Base-by-base conservation (phyloP, 768 basidiomycete genomes). In the Russula abietina region DNA sequence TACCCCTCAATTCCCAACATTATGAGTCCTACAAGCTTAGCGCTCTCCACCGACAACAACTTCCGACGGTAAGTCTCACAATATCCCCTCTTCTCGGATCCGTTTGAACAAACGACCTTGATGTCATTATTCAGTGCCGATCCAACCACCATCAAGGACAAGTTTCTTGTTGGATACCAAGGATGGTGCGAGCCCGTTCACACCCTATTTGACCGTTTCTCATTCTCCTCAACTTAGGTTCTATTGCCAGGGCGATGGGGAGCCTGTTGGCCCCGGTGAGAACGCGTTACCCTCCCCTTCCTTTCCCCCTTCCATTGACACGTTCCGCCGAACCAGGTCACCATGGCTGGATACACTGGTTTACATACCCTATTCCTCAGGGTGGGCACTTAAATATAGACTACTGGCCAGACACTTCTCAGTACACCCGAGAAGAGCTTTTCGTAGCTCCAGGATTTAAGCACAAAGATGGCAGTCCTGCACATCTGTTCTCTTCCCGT, bases 291-390 rank as follows among this genome's bases (percentile, higher is more conserved):
- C 41, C 16, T 45, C 32, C n/a, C 32, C 11, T 53, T 16, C 4
- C 24, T 49, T 4, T 24, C 19, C 22, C 33, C 3, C 36, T 43
- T 45, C 24, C 17, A 30, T 28, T 26, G 24, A 60, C 39, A 24
- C 24, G 6, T 16, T 26, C 22, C 52, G 50, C 57, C 19, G 57
- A 53, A 39, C 9, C 49, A 80, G 84, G 83, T 2, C 91, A 91
- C 69, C 88, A 91, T 67, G 91, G 91, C 32, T 93, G 91, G 91
- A 76, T 91, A 22, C 91, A 93, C 69, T 93, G 91, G 91, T 84
- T 89, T 71, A 78, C 83, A 65, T 68, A 76, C n/a, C 88, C 88
- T 1, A 76, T 91, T 12, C 79, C 84, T 2, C 74, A 81, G 30
- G 89, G 88, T 17, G 91, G 90, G 19, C 81, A 77, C 3, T 85